Evolutionary conservation across 805 yeast species (phyloP).

Genomic region (Kregervanrija fluxuum): DNA sequence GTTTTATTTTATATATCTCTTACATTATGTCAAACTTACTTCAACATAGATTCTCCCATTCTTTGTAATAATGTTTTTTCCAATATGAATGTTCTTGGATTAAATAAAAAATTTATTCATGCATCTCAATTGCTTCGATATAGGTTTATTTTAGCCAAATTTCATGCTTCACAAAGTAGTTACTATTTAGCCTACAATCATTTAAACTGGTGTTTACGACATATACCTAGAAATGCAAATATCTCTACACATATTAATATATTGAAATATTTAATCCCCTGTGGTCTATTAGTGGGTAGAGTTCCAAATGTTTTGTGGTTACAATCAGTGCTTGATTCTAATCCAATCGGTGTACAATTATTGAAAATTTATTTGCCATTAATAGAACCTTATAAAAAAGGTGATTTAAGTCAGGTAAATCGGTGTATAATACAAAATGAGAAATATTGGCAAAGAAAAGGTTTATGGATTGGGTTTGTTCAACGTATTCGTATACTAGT

Average conservation of each 20-base stretch:
- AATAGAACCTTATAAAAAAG: constrained; percentile 29
- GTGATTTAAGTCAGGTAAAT: constrained; percentile 35
- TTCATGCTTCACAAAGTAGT: constrained; percentile 45
- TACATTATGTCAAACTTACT: constrained; percentile 44
- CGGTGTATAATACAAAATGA: constrained; percentile 28
- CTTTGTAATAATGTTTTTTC: constrained; percentile 56
- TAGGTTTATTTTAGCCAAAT: constrained; percentile 46
- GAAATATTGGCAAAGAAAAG: constrained; percentile 30
- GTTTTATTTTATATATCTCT: constrained; percentile 43
- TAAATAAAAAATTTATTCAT: constrained; percentile 35
- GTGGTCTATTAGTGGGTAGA: constrained; percentile 46
- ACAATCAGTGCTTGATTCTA: constrained; percentile 9
- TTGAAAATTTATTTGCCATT: constrained; percentile 33
- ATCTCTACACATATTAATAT: constrained; percentile 29
- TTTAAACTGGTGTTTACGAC: constrained; percentile 41
- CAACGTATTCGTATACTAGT: constrained; percentile 40
- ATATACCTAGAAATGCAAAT: constrained; percentile 22
- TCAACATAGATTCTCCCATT: constrained; percentile 45
- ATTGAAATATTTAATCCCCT: constrained; percentile 43
- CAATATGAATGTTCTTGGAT: constrained; percentile 45
- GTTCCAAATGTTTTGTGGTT: constrained; percentile 32
- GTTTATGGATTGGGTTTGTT: constrained; percentile 35
- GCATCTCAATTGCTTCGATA: constrained; percentile 42
- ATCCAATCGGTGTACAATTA: constrained; percentile 11
- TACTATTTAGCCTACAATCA: constrained; percentile 40